Evolutionary conservation across 345 rosid genomes (phyloP), one percentile per base, ranked within the genome.

Genomic region (Gossypium ekmanianum): DNA sequence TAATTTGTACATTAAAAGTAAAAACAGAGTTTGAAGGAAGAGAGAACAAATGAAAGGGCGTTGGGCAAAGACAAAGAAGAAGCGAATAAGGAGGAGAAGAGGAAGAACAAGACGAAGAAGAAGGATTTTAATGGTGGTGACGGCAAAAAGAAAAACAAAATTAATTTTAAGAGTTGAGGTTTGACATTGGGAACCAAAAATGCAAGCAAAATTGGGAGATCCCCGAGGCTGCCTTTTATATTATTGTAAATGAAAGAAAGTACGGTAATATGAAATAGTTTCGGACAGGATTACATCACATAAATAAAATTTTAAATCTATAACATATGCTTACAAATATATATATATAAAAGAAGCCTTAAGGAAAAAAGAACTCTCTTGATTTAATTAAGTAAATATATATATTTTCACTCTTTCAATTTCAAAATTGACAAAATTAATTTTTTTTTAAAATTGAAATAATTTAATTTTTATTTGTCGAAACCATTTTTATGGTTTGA

Each of bases 121-220:
- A 16, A 54, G 57, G 44, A 26, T 14, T 48, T 68, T 26, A 48
- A 68, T 48, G 72, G 72, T 14, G 72, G 72, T 26, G 58, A 58
- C 72, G 72, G 72, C 44, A 68, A 68, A 68, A 24, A 16, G 27
- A 2, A 14, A 24, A 68, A 24, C 11, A 45, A 67, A 7, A 5
- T 12, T 67, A 47, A 13, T 47, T 67, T 48, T 22, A 17, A 22
- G 39, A 54, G 58, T 22, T 7, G 39, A 6, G 58, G 22, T 50
- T 48, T 50, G 43, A 9, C 72, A 48, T 68, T 26, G 58, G 72
- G 72, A 68, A 50, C 58, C 43, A 47, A 68, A 67, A 47, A 48
- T 68, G 54, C 17, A 26, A 48, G 57, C 41, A 68, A 7, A 24
- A 48, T 48, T 22, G 43, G 51, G 18, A 7, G 57, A 17, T 7